Base-by-base conservation (phyloP, 306 rosid genomes). In the Dicorynia guianensis region DNA sequence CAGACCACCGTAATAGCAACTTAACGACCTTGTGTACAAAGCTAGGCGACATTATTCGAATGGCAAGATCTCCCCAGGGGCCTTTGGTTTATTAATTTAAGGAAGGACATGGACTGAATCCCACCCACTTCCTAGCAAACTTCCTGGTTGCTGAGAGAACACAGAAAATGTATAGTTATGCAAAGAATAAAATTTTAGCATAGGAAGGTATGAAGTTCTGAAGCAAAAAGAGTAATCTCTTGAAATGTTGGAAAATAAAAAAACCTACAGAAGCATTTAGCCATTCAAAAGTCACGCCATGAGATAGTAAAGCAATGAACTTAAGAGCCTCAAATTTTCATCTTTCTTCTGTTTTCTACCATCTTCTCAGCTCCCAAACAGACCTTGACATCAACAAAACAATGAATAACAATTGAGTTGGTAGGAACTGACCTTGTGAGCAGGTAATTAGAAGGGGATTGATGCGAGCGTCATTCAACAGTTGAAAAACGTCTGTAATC, bases 341-440 rank as follows among this genome's bases (percentile, higher is more conserved):
- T 67, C 71, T 72, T 63, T 20, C 18, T 11, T 39, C 18, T 72
- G 52, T 50, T 17, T 50, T 61, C 69, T 65, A 35, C 60, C 72
- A 77, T 66, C 70, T 70, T 83, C 39, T 76, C 60, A 2, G 65
- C 11, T 36, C 64, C 77, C 88, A 71, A 76, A 74, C 1, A 63
- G 58, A 38, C 76, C 68, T 20, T 48, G 63, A n/a, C 64, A 58
- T 69, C 67, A 80, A 63, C 19, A 50, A 43, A 50, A 36, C 6
- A 64, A 25, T 25, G 30, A 25, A 25, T 25, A 25, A 25, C 10
- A 63, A 35, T 25, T 65, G 36, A 56, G 44, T 10, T 9, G 11
- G 72, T 12, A 63, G 30, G 36, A 54, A 67, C 20, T 63, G 72
- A 75, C 80, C 30, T 56, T 35, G 66, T 14, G 48, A 57, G 15